Evolutionary conservation across 2,329 filamentous ascomycete genomes (phyloP).

Genomic region (Biscogniauxia sp.): DNA sequence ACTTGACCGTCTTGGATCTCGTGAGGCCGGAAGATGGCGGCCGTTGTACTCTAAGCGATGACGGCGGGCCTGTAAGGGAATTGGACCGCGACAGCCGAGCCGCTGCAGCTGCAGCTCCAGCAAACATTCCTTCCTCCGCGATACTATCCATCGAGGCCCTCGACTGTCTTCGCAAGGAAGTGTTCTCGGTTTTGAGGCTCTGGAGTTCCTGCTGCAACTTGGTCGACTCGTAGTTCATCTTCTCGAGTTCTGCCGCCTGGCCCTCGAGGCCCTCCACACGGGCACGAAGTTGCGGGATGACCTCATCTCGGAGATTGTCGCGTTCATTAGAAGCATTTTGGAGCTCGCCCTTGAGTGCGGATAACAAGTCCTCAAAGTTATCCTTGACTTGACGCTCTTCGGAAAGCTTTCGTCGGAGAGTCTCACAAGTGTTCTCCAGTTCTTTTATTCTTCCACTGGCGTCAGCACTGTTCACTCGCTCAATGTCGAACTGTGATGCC

Average conservation of each 20-base stretch:
- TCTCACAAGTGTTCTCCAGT: constrained; percentile 77
- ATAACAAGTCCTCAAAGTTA: constrained; percentile 89
- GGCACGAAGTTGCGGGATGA: constrained; percentile 75
- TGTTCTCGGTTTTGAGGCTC: constrained; percentile 65
- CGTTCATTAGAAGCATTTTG: constrained; percentile 81
- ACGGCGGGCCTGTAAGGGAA: constrained; percentile 46
- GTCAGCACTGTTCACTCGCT: constrained; percentile 55
- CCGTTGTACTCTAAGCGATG: constrained; percentile 42
- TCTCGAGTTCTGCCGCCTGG: constrained; percentile 69
- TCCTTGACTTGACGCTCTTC: constrained; percentile 87
- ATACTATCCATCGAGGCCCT: constrained; percentile 32
- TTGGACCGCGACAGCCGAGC: constrained; percentile 42
- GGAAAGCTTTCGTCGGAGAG: constrained; percentile 73
- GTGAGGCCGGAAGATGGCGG: constrained; percentile 45
- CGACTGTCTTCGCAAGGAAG: constrained; percentile 44
- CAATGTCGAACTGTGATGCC: constrained; percentile 61
- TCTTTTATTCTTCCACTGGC: constrained; percentile 66
- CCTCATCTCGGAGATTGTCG: constrained; percentile 86
- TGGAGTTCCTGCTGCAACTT: constrained; percentile 87
- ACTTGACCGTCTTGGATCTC: constrained; percentile 59
- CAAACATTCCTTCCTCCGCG: constrained; percentile 31
- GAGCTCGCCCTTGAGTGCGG: constrained; percentile 78
- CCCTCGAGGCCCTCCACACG: constrained; percentile 75
- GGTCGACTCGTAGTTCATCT: constrained; percentile 73
- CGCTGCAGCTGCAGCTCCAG: constrained; percentile 19